A percentile compares a stretch with the other conserved stretches of the same genome.
phyloP scores from a whole-genome alignment of 306 rosid genomes.

The Nissolia schottii region DNA sequence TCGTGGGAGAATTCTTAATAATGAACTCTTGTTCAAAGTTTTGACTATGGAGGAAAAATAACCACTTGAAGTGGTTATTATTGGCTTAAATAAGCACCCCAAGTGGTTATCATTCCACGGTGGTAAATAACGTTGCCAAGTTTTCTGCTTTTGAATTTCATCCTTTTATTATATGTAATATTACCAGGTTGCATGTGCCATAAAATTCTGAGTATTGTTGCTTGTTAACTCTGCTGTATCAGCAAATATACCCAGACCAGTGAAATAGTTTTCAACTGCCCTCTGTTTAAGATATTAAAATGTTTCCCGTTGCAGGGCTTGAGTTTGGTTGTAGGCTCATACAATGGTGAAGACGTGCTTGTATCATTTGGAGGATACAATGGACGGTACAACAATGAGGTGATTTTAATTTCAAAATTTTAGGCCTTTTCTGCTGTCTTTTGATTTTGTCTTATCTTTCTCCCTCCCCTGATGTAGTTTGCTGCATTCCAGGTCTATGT shows the following conservation, averaged over 20 bases:
- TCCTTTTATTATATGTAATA: neutral
- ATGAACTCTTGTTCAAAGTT: neutral
- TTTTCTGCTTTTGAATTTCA: conserved; percentile 1
- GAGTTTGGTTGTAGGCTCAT: conserved; percentile 67
- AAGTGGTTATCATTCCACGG: neutral
- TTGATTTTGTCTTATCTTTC: neutral
- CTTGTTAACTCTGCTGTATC: neutral
- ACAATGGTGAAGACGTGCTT: conserved; percentile 66
- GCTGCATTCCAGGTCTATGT: conserved; percentile 55
- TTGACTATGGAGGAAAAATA: neutral
- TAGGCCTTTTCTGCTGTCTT: neutral
- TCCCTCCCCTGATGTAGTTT: conserved; percentile 25
- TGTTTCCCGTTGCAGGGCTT: conserved; percentile 57
- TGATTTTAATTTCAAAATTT: conserved; percentile 26
- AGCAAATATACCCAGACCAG: neutral
- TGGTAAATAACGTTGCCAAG: neutral
- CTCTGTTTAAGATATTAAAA: conserved; percentile 8
- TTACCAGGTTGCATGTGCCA: neutral
- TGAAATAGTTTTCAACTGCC: neutral
- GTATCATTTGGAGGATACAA: conserved; percentile 89
- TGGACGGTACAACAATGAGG: conserved; percentile 86
- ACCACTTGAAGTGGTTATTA: neutral
- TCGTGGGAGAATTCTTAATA: neutral
- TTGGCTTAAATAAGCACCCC: neutral
- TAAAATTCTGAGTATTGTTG: neutral